Evolutionary conservation across 23 red algal genomes (phyloP).

Genomic region (Porphyridium purpureum): DNA sequence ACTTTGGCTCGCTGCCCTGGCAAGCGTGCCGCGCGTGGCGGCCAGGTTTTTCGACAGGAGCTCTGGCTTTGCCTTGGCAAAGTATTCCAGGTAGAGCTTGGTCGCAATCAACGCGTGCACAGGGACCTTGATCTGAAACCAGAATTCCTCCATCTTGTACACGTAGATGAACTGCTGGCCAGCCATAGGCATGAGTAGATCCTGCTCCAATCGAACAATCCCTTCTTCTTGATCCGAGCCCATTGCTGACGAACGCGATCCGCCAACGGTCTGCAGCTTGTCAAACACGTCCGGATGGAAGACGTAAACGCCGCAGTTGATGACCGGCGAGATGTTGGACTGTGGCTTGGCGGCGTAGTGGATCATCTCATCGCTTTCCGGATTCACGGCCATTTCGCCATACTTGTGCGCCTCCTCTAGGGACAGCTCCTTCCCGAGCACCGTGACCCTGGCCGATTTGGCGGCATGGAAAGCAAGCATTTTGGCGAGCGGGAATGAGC

Average conservation of each 20-base stretch:
- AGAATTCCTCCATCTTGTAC: slow-evolving; percentile 22
- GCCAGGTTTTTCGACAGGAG: slow-evolving; percentile 2
- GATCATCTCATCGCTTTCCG: slow-evolving; percentile 14
- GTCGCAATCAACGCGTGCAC: slow-evolving; percentile 10
- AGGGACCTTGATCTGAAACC: slow-evolving; percentile 25
- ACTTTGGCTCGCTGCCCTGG: too few relatives aligned
- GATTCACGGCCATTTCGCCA: slow-evolving; percentile 15
- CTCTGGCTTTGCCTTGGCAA: slow-evolving; percentile 10
- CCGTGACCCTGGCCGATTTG: not conserved
- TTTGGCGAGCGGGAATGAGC: slow-evolving; percentile 11
- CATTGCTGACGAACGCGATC: too few relatives aligned
- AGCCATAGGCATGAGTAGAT: slow-evolving; percentile 22
- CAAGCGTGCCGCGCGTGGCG: slow-evolving; percentile 5
- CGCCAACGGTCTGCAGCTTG: not conserved
- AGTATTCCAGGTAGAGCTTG: slow-evolving; percentile 13
- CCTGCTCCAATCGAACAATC: slow-evolving; percentile 14
- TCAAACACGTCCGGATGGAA: slow-evolving; percentile 1
- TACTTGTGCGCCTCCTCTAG: slow-evolving; percentile 8
- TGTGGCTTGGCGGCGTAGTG: slow-evolving; percentile 28
- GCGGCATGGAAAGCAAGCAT: slow-evolving; percentile 14
- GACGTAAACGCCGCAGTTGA: slow-evolving; percentile 22
- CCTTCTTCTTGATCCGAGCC: too few relatives aligned
- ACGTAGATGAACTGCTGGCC: slow-evolving; percentile 7
- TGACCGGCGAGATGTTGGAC: slow-evolving; percentile 7
- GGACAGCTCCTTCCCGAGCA: slow-evolving; percentile 20